A percentile compares a stretch with the other conserved stretches of the same genome.
Conservation (phyloP, 2,329 filamentous ascomycete species). For the Penicillium sp. region DNA sequence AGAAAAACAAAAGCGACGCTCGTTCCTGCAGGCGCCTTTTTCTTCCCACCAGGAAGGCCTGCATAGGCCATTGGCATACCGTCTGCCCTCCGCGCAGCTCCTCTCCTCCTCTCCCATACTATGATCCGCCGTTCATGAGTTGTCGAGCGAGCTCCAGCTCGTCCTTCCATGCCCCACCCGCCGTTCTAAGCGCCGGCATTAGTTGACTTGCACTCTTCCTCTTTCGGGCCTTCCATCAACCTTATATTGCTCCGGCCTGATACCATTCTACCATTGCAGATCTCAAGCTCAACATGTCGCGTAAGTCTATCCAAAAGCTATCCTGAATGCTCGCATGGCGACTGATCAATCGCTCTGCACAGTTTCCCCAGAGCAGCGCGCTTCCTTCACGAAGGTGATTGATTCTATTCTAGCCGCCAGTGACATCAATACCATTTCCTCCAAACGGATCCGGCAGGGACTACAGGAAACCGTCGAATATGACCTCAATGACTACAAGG, state of each 20-base stretch:
- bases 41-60: background rate
- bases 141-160: slow-evolving; percentile 11
- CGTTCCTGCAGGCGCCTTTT: background rate
- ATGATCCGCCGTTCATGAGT: background rate
- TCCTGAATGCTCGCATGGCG: background rate
- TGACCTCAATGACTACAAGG: slow-evolving; percentile 62
- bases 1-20: background rate
- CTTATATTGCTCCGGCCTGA: background rate
- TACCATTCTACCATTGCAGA: background rate
- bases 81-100: too few relatives aligned
- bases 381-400: slow-evolving; percentile 56
- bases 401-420: slow-evolving; percentile 58
- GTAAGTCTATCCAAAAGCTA: slow-evolving; percentile 22
- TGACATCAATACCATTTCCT: slow-evolving; percentile 62
- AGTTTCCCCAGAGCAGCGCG: slow-evolving; percentile 49
- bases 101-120: background rate
- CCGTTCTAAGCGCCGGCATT: slow-evolving; percentile 33
- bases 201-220: background rate
- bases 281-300: slow-evolving; percentile 31
- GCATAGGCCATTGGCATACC: too few relatives aligned
- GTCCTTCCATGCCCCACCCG: slow-evolving; percentile 29
- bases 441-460: slow-evolving; percentile 62
- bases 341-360: slow-evolving; percentile 14
- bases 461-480: slow-evolving; percentile 53
- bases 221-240: background rate